A percentile compares a stretch with the other conserved stretches of the same genome.
Evolutionary conservation across 805 yeast species (phyloP).

Genomic region (Yamadazyma philogaea): DNA sequence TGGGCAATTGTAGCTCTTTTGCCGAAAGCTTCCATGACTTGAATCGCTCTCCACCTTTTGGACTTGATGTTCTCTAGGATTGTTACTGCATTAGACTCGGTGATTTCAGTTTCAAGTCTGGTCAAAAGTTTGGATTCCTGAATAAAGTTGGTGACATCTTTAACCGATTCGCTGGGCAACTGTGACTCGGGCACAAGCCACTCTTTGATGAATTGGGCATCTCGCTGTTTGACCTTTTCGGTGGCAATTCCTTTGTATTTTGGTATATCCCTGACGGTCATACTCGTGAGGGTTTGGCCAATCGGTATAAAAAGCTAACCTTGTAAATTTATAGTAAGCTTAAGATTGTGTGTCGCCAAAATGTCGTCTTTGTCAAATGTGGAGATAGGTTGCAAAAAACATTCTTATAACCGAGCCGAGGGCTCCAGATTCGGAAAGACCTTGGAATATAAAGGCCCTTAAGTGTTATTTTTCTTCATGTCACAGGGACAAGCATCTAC

Average conservation of each 20-base stretch:
- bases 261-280: slow-evolving; percentile 4
- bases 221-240: slow-evolving; percentile 39
- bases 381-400: not conserved
- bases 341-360: too few species aligned
- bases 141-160: slow-evolving; percentile 36
- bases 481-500: too few species aligned
- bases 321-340: too few species aligned
- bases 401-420: too few species aligned
- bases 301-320: too few species aligned
- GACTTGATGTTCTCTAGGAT: slow-evolving; percentile 28
- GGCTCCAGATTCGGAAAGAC: not conserved
- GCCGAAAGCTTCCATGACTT: slow-evolving; percentile 40
- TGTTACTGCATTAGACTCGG: slow-evolving; percentile 30
- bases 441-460: too few species aligned
- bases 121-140: slow-evolving; percentile 30
- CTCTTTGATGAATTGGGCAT: slow-evolving; percentile 40
- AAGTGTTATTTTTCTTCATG: too few species aligned
- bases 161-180: slow-evolving; percentile 26
- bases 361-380: too few species aligned
- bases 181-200: slow-evolving; percentile 41
- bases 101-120: slow-evolving; percentile 32
- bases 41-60: slow-evolving; percentile 33
- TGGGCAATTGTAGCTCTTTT: slow-evolving; percentile 42
- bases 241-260: slow-evolving; percentile 39
- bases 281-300: not conserved